phyloP scores from a whole-genome alignment of 2,329 filamentous ascomycete genomes.

The Trichoderma koningii region DNA sequence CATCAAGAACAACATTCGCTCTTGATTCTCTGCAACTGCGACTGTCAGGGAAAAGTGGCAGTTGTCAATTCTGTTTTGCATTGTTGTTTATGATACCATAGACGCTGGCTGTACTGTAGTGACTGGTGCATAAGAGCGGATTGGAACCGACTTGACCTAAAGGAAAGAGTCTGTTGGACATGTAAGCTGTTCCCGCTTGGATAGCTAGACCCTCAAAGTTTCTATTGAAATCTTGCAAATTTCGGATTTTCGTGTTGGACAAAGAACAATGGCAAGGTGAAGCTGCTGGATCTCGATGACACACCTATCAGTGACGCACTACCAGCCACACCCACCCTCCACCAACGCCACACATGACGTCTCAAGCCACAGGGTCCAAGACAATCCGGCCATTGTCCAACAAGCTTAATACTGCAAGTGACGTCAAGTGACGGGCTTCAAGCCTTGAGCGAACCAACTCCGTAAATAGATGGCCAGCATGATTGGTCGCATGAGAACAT shows the following conservation, averaged over 20 bases:
- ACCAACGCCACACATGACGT: slow-evolving; percentile 26
- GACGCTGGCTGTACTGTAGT: background rate
- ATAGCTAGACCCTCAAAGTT: background rate
- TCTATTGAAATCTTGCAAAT: background rate
- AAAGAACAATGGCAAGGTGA: background rate
- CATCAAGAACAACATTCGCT: slow-evolving; percentile 51
- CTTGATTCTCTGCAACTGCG: background rate
- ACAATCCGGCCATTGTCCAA: background rate
- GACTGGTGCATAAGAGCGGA: background rate
- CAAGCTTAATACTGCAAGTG: background rate
- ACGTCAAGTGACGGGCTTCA: slow-evolving; percentile 9
- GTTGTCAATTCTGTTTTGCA: background rate
- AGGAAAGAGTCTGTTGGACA: background rate
- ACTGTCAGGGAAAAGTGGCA: background rate
- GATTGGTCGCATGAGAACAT: background rate
- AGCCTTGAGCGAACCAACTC: background rate
- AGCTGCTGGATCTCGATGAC: slow-evolving; percentile 5
- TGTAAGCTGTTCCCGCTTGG: background rate
- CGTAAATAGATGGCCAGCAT: slow-evolving; percentile 8
- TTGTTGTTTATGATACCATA: slow-evolving; percentile 26
- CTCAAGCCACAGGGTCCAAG: slow-evolving; percentile 23
- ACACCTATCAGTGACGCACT: slow-evolving; percentile 10
- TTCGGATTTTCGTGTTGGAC: background rate
- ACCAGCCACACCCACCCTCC: slow-evolving; percentile 1
- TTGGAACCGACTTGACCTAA: background rate